Conservation (phyloP, 257 asterid genomes). For the Solanum corneliomulleri region DNA sequence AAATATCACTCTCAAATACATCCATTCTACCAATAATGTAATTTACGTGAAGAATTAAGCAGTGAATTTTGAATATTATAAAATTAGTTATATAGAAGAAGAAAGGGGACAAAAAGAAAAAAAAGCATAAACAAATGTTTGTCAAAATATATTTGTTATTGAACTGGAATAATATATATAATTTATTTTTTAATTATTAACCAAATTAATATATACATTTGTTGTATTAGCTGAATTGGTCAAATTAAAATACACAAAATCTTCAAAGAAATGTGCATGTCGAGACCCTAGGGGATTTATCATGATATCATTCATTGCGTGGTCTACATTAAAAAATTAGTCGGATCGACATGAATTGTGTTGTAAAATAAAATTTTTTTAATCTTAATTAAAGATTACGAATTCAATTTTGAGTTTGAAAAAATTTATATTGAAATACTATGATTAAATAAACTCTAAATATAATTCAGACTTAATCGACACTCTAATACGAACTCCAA, state of each 20-base stretch:
- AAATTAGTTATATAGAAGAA: neutral
- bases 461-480: rapidly evolving
- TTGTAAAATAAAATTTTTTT: rapidly evolving
- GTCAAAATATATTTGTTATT: neutral
- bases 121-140: neutral
- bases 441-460: rapidly evolving
- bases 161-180: neutral
- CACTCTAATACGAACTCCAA: rapidly evolving
- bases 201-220: neutral
- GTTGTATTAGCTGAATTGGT: neutral
- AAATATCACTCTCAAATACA: neutral
- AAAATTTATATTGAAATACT: rapidly evolving
- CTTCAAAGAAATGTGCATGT: neutral
- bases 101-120: neutral
- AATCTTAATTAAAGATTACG: rapidly evolving
- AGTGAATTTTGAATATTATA: neutral
- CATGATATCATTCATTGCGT: neutral
- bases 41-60: too few species aligned
- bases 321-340: neutral
- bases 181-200: too few species aligned
- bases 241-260: neutral
- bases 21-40: neutral
- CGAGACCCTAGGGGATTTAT: neutral
- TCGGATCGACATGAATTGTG: rapidly evolving
- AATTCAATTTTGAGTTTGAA: rapidly evolving